Conservation (phyloP, 2,329 filamentous ascomycete genomes). For the Mycosphaerelloides madeirae region DNA sequence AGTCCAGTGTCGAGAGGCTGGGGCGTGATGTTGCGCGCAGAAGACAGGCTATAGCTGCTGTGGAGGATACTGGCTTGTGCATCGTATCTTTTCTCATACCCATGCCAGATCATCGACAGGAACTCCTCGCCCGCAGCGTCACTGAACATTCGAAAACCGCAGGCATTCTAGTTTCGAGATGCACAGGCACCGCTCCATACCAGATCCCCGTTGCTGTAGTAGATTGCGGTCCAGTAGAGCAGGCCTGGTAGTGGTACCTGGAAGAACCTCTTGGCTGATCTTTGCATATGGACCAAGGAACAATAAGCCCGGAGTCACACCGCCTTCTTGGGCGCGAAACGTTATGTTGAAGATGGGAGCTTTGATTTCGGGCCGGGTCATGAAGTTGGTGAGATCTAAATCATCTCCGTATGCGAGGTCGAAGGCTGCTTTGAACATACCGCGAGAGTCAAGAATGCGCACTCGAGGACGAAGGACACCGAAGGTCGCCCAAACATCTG, state of each 20-base stretch:
- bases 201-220: constrained; percentile 9
- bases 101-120: no score
- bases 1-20: no score
- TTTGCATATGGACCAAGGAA: constrained; percentile 5
- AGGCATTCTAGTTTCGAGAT: constrained; percentile 13
- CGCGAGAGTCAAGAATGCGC: no score
- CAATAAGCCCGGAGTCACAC: constrained; percentile 3
- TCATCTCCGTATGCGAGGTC: neutral
- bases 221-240: constrained; percentile 5
- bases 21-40: no score
- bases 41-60: no score
- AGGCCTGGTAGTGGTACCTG: constrained; percentile 1
- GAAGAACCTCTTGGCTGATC: constrained; percentile 1
- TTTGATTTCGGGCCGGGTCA: constrained; percentile 6
- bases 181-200: constrained; percentile 17
- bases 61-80: no score
- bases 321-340: neutral
- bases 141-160: constrained; percentile 15
- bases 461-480: no score
- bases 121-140: no score
- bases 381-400: neutral
- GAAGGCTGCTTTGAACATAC: neutral
- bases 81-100: no score
- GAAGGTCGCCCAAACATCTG: no score
- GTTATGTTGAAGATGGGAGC: constrained; percentile 3